Evolutionary conservation across 2,329 filamentous ascomycete genomes (phyloP).

Genomic region (Shiraia bambusicola): DNA sequence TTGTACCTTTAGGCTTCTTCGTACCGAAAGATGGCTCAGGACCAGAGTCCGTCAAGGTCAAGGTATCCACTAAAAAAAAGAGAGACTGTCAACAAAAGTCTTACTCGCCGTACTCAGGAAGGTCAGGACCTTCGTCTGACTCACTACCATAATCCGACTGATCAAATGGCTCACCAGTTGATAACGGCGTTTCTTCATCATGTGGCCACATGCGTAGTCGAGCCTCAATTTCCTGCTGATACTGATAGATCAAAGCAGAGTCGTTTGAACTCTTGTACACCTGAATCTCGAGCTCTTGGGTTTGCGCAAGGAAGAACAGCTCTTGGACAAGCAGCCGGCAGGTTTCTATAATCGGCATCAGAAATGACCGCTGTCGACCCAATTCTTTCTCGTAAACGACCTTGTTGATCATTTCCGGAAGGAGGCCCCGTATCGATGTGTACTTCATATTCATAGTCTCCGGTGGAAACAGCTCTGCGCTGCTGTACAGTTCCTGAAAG

Average conservation of each 20-base stretch:
- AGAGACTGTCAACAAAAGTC: slow-evolving; percentile 3
- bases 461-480: slow-evolving; percentile 15
- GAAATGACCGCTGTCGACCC: slow-evolving; percentile 23
- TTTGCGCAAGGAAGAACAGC: slow-evolving; percentile 21
- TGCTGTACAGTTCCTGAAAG: slow-evolving; percentile 27
- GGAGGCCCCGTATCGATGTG: slow-evolving; percentile 17
- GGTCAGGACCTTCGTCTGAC: slow-evolving; percentile 34
- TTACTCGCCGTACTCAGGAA: slow-evolving; percentile 20
- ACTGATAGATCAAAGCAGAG: slow-evolving; percentile 24
- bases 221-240: slow-evolving; percentile 24
- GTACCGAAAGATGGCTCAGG: too few species aligned
- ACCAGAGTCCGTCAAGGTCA: too few species aligned
- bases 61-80: neutral
- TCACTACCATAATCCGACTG: slow-evolving; percentile 43
- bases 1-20: too few species aligned
- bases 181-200: slow-evolving; percentile 34
- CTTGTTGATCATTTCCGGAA: slow-evolving; percentile 20
- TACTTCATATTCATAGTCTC: slow-evolving; percentile 26
- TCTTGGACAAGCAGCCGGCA: slow-evolving; percentile 22
- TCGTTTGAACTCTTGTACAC: slow-evolving; percentile 26
- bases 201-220: slow-evolving; percentile 26
- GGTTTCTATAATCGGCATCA: slow-evolving; percentile 27
- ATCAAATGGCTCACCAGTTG: slow-evolving; percentile 35
- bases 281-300: slow-evolving; percentile 22
- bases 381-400: slow-evolving; percentile 28